These are phyloP conservation scores for Cinnamomum micranthum DNA, from an alignment of 164 flowering plant genomes.

Conservation along the genomic window DNA sequence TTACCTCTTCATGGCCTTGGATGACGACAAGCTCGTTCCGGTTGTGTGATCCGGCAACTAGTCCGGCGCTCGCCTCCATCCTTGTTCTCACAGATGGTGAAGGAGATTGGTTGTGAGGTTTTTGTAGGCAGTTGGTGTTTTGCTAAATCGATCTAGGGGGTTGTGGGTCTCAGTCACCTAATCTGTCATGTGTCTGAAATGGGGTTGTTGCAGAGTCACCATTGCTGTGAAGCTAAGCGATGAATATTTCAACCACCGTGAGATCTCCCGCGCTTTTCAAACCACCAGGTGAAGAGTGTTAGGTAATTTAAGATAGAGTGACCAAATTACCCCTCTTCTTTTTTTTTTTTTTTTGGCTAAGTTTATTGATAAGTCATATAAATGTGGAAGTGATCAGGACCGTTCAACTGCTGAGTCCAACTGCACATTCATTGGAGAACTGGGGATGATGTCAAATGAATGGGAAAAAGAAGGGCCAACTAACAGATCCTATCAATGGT, in stretches of 20 bases:
- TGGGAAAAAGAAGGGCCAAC: too few species aligned
- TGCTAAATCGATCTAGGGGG: conserved; percentile 15
- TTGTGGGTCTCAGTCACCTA: conserved; percentile 23
- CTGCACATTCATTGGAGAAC: too few species aligned
- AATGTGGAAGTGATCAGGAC: neutral
- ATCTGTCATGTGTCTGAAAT: conserved; percentile 12
- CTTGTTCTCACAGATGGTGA: neutral
- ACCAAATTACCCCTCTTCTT: neutral
- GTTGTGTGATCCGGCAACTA: conserved; percentile 97
- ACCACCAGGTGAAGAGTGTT: neutral
- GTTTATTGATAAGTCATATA: too few species aligned
- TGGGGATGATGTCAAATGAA: too few species aligned
- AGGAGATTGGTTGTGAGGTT: neutral
- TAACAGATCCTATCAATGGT: too few species aligned
- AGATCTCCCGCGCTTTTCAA: conserved; percentile 5
- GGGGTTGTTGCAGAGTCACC: conserved; percentile 83
- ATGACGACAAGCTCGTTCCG: conserved; percentile 96
- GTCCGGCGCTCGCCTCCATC: conserved; percentile 96
- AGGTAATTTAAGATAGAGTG: neutral
- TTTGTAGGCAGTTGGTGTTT: conserved; percentile 10
- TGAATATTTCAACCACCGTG: conserved; percentile 39
- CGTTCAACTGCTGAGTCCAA: neutral
- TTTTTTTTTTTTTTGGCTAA: neutral
- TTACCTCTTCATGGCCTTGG: conserved; percentile 96
- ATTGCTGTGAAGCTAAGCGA: conserved; percentile 88